Evolutionary conservation across 768 basidiomycete genomes (phyloP), one percentile per base, ranked within the genome.

Genomic region (Daedalea quercina): DNA sequence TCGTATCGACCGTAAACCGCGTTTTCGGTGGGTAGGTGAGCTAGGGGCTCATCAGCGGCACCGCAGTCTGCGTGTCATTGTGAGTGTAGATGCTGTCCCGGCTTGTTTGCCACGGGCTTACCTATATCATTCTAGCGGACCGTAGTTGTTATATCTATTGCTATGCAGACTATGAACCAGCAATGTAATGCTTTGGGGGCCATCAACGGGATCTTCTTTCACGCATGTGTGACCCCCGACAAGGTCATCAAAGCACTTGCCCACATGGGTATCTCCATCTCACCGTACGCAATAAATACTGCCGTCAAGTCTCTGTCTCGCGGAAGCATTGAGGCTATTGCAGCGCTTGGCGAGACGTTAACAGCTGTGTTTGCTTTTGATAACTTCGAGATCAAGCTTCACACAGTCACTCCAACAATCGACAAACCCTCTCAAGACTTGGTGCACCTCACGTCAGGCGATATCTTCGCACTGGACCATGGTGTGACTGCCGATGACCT

Each of bases 341-440:
- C 55, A 13, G 41, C 57, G 9, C 55, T 68, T 19, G 69, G 67
- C 0, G 46, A 57, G 24, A 63, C 60, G 3, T 54, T 69, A 6
- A 47, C 64, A 0, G 53, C 62, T 1, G 50, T 56, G 4, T 71
- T 65, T 57, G 70, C 70, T 4, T 77, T 71, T 24, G 70, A 78
- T 52, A 78, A 78, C 57, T 65, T 76, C 25, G 73, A 78, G 54
- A 62, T 75, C 4, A 60, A 71, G 35, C 54, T 75, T 8, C 66
- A 70, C 44, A 50, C 57, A 9, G 15, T 58, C 0, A 51, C 64
- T 7, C 69, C 68, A 0, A 71, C 69, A 0, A 48, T 67, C 1
- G 68, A 76, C 42, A 60, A 65, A 9, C 19, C 42, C 1, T 47
- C 57, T 2, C 59, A 59, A 0, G 62, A 56, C 1, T 53, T 73